Base-by-base conservation (phyloP, 495 filamentous ascomycete genomes). In the Aspergillus olivimuriae region DNA sequence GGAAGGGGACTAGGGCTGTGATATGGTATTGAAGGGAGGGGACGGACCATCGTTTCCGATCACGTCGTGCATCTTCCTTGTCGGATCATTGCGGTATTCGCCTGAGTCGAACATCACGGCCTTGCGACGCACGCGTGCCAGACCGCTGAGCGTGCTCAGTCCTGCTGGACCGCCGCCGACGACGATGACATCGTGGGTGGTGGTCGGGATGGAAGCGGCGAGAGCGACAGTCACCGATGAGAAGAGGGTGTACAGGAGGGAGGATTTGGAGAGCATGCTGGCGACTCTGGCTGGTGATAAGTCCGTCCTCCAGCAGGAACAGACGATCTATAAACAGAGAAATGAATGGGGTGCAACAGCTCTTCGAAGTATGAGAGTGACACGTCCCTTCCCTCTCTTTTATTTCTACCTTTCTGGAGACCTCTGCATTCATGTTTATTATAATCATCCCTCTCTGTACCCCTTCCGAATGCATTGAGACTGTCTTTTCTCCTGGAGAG, bases 61-160 rank as follows among this genome's bases (percentile, higher is more conserved):
- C 4, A 79, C 74, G 48, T 80, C 76, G 56, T 81, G 77, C 74
- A 77, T 74, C 34, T 75, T 66, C 18, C 72, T 53, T 0, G 75
- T 77, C 4, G 67, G 59, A n/a, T 43, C 67, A 53, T 80, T 80
- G 43, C 76, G 73, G 45, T 81, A 81, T 14, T 70, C 60, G 24
- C 69, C 65, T 26, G 70, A 75, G 52, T 81, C 77, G 48, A 79
- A 73, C 38, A 81, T 46, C 14, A 75, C 59, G 3, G 73, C 67
- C 17, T 61, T 71, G 4, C 77, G 62, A 4, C 69, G 66, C 9
- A 79, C 76, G 5, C 77, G 69, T 8, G 70, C 73, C 8, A 80
- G 68, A 46, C 72, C 74, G 50, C 77, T 80, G 18, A 75, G 47
- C 8, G 70, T 66, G 22, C 59, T 68, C 4, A 76, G 63, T 0